phyloP scores from a whole-genome alignment of 73 alveolate genomes.

The Symbiodinium pilosum region DNA sequence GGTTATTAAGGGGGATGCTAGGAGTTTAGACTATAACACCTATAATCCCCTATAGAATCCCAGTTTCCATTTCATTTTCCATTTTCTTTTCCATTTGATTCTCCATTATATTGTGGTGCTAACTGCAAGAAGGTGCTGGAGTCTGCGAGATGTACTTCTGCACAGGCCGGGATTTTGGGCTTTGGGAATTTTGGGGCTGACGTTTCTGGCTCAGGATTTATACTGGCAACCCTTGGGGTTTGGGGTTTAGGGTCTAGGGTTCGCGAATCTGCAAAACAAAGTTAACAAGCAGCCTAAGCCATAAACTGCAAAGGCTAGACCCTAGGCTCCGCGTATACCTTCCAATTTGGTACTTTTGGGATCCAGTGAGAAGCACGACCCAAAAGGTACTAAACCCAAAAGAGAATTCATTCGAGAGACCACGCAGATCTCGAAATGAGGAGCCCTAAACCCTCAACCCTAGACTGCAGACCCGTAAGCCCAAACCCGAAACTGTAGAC shows the following conservation, averaged over 20 bases:
- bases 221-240: not conserved
- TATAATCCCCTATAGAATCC: not conserved
- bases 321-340: not conserved
- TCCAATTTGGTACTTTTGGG: not conserved
- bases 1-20: not conserved
- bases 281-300: not conserved
- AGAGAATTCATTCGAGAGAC: too few relatives aligned
- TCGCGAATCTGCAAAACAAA: not conserved
- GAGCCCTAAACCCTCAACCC: too few relatives aligned
- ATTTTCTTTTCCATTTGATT: not conserved
- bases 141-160: constrained; percentile 51
- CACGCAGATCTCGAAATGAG: too few relatives aligned
- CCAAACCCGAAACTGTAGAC: too few relatives aligned
- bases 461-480: too few relatives aligned
- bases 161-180: not conserved
- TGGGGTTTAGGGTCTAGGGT: not conserved
- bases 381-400: not conserved
- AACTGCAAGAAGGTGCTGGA: not conserved
- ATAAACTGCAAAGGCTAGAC: not conserved
- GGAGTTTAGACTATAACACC: not conserved
- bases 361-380: not conserved
- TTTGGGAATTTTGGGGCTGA: not conserved
- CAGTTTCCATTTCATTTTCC: not conserved
- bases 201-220: not conserved
- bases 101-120: not conserved